Evolutionary conservation across 2,329 filamentous ascomycete genomes (phyloP).

Genomic region (Sodiomyces alkalinus): DNA sequence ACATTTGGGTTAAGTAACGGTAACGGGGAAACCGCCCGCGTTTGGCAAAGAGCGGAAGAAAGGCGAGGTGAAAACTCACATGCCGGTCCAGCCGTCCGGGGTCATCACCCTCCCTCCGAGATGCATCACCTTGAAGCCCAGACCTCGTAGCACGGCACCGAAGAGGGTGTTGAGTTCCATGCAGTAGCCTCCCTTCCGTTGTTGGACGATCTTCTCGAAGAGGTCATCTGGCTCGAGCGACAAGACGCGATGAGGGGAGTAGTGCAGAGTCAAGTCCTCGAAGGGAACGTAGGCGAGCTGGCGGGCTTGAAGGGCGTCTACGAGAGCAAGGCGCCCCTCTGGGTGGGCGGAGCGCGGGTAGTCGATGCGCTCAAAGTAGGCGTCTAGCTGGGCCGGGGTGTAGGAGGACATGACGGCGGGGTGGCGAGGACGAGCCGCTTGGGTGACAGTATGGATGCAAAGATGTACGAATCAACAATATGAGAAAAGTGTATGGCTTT

Average conservation of each 20-base stretch:
- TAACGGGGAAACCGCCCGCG: no score
- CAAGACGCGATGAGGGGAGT: slow-evolving; percentile 20
- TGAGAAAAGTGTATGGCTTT: no score
- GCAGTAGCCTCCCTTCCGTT: slow-evolving; percentile 35
- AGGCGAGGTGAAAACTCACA: slow-evolving; percentile 12
- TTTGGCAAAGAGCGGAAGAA: no score
- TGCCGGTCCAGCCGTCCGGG: slow-evolving; percentile 11
- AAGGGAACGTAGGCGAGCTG: slow-evolving; percentile 38
- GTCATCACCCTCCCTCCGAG: slow-evolving; percentile 27
- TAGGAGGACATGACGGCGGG: no score
- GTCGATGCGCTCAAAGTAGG: slow-evolving; percentile 15
- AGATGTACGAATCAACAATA: no score
- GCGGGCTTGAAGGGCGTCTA: slow-evolving; percentile 17
- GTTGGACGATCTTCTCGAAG: slow-evolving; percentile 28
- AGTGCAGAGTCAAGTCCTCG: slow-evolving; percentile 38
- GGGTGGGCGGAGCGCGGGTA: slow-evolving; percentile 11
- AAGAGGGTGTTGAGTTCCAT: slow-evolving; percentile 33
- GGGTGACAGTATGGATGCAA: no score
- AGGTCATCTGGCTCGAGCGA: slow-evolving; percentile 23
- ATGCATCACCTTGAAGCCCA: slow-evolving; percentile 34
- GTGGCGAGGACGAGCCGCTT: no score
- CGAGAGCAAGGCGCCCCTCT: slow-evolving; percentile 12
- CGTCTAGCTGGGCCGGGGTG: slow-evolving; percentile 13
- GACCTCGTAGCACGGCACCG: slow-evolving; percentile 26
- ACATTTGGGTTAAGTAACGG: no score